phyloP scores from a whole-genome alignment of 1,139 yeast species.

The Magnusiomyces paraingens region DNA sequence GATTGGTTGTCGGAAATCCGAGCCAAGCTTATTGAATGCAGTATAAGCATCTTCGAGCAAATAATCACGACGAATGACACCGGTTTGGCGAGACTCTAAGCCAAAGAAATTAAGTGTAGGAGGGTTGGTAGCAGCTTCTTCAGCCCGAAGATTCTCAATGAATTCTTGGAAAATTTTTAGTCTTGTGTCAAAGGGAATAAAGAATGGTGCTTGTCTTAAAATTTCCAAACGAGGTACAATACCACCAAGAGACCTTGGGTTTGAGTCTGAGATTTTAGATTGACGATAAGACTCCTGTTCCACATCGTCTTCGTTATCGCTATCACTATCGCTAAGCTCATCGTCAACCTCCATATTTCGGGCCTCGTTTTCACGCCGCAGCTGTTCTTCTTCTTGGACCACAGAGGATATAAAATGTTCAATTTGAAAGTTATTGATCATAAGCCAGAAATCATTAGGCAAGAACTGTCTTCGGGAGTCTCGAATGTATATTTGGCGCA shows the following conservation, averaged over 20 bases:
- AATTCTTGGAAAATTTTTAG: conserved; percentile 67
- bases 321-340: conserved; percentile 9
- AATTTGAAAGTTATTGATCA: conserved; percentile 26
- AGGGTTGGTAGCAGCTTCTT: conserved; percentile 19
- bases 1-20: conserved; percentile 51
- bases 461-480: conserved; percentile 61
- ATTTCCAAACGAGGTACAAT: conserved; percentile 40
- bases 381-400: conserved; percentile 38
- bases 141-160: conserved; percentile 34
- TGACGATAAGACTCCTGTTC: not conserved
- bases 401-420: conserved; percentile 32
- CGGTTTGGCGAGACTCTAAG: conserved; percentile 34
- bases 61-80: conserved; percentile 60
- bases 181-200: conserved; percentile 66
- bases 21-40: conserved; percentile 44
- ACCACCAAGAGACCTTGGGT: conserved; percentile 21
- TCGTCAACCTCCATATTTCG: conserved; percentile 19
- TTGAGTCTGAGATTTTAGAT: not conserved
- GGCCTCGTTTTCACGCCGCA: conserved; percentile 16
- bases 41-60: conserved; percentile 69
- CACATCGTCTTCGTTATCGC: conserved; percentile 7
- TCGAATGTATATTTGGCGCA: conserved; percentile 63
- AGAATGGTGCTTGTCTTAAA: conserved; percentile 64
- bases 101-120: conserved; percentile 18
- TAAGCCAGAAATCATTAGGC: conserved; percentile 52